Evolutionary conservation across 257 asterid species (phyloP), one percentile per base, ranked within the genome.

Genomic region (Osmanthus fragrans): DNA sequence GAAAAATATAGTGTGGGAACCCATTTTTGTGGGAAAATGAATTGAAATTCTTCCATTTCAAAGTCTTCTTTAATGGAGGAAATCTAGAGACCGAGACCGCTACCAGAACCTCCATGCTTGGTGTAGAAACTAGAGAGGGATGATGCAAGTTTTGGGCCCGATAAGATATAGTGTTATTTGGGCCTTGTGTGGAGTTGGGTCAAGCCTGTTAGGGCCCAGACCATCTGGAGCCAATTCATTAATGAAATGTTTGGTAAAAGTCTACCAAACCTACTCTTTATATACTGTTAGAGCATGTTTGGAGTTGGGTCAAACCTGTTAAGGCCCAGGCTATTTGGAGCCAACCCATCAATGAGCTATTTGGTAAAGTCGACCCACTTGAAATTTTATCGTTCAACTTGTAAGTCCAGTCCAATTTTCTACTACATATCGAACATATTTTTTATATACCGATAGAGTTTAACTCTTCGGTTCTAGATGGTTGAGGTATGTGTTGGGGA

Each of bases 71-170:
- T 58, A 67, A 74, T 9, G 70, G 25, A 19, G 70, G 30, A 51
- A 74, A 80, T 29, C 80, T 37, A 63, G 77, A 79, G 4, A 63
- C 79, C 72, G 77, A 79, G 4, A 63, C 79, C 72, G 49, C 32
- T 15, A 69, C 40, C 76, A 71, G 70, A 65, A 70, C 78, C 58
- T 79, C 85, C 88, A 84, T 86, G 40, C 64, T 54, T 54, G 65
- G 27, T n/a, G 29, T 0, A 19, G 12, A n/a, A 1, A 19, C 29
- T 0, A 54, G 12, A 7, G 1, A 19, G 29, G 7, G 29, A n/a
- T 18, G 25, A 56, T 19, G 27, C 4, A 56, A 56, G 27, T 56
- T 56, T n/a, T 56, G 12, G 65, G 27, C 27, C 27, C 27, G 3
- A 56, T n/a, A 56, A 6, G 12, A 4, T 56, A 18, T 54, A 49